Evolutionary conservation across 495 filamentous ascomycete species (phyloP), one percentile per base, ranked within the genome.

Genomic region (Lophium mytilinum): DNA sequence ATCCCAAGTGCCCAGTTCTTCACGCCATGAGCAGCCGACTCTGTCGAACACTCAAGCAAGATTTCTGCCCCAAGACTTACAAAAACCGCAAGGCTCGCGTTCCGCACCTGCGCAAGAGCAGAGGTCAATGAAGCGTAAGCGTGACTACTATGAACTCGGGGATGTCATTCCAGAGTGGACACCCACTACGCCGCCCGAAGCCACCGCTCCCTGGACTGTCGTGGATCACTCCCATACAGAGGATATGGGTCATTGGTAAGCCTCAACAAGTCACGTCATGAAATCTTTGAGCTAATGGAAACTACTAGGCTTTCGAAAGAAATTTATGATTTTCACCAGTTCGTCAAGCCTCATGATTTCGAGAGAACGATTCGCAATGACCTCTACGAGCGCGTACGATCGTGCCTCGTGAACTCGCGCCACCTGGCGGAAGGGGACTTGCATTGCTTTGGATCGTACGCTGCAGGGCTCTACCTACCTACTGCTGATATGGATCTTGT

Each of bases 401-500:
- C 59, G 30, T 70, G 78, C 4, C 77, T 90, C 61, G 72, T 73
- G 37, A 30, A 3, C 2, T 71, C 52, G 17, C 70, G 73, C 11
- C 80, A 80, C 61, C 24, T 30, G 24, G 65, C 71, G 4, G 77
- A 80, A 39, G 77, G 81, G 19, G 74, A 83, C 39, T 69, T 96
- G 1, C 75, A 78, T 17, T 75, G 83, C 9, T 98, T 97, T 71
- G 93, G 93, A 14, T 97, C 93, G 0, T 98, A 90, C 63, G 87
- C 88, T 12, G 88, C 89, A 9, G 89, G 88, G 0, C 75, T 96
- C 11, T 97, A 96, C 66, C 79, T 98, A 4, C 93, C 93, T 0
- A 93, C 84, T 1, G 88, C 84, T 4, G 93, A 98, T 70, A 91
- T 98, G 77, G 93, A 98, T 69, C 73, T 97, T 36, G 92, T 94